A percentile compares a stretch with the other conserved stretches of the same genome.
Evolutionary conservation across 306 rosid genomes (phyloP).

Genomic region (Prunus mira): DNA sequence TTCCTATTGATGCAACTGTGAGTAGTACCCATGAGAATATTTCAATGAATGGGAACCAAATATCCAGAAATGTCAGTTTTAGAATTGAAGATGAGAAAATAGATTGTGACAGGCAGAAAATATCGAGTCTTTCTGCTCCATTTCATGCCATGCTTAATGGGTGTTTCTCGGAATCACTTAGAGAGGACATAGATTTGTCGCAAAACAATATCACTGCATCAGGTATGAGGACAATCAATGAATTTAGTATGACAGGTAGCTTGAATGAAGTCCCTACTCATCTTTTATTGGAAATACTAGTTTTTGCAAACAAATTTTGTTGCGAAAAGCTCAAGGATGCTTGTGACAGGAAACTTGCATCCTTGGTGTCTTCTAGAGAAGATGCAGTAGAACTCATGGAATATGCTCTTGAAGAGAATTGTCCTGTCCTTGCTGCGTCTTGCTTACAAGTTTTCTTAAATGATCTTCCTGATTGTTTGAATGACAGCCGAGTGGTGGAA

Average conservation of each 20-base stretch:
- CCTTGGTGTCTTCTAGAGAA: conserved; percentile 58
- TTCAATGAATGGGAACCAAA: conserved; percentile 45
- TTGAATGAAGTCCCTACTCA: conserved; percentile 55
- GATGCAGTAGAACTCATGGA: conserved; percentile 87
- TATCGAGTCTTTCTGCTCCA: conserved; percentile 79
- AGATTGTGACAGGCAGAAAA: conserved; percentile 72
- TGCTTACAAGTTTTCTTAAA: conserved; percentile 78
- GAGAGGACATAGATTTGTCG: conserved; percentile 74
- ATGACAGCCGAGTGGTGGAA: conserved; percentile 57
- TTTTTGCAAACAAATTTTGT: conserved; percentile 76
- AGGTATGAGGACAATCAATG: conserved; percentile 68
- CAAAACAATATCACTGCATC: conserved; percentile 67
- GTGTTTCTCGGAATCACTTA: conserved; percentile 69
- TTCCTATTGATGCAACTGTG: conserved; percentile 36
- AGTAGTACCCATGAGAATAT: conserved; percentile 37
- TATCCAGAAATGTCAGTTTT: conserved; percentile 49
- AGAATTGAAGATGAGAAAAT: conserved; percentile 65
- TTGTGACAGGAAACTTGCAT: conserved; percentile 77
- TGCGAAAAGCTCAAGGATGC: conserved; percentile 76
- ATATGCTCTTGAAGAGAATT: conserved; percentile 67
- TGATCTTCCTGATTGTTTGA: conserved; percentile 68
- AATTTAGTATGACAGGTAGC: conserved; percentile 58
- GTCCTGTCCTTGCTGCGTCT: conserved; percentile 67
- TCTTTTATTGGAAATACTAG: conserved; percentile 74
- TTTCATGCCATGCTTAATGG: conserved; percentile 91